Base-by-base conservation (phyloP, 2,329 filamentous ascomycete genomes). In the Scytalidium lignicola region DNA sequence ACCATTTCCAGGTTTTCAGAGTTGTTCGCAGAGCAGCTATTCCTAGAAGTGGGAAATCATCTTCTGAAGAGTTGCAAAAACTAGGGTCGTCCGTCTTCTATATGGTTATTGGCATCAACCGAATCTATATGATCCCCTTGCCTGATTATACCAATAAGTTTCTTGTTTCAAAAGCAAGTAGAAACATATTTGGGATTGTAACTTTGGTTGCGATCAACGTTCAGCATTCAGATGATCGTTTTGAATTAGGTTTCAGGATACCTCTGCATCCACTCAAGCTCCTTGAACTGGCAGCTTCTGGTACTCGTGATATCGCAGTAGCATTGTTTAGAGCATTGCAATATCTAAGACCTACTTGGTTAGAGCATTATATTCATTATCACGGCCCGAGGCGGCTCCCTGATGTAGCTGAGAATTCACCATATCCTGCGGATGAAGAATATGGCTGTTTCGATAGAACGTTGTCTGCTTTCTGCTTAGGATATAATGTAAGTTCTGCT, bases 41-140 rank as follows among this genome's bases (percentile, higher is more conserved):
- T 55, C 46, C 59, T 44, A 84, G 83, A 65, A 68, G 70, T 26
- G 69, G 72, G 19, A 71, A 78, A 47, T 75, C 80, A 2, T 85
- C 84, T 7, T 77, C 78, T 15, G 85, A 88, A 51, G 84, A 88
- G 56, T 64, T 87, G 41, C 74, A 80, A 44, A 87, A 86, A 59
- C 66, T 83, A 22, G 76, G 76, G 37, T 80, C 82, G 9, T 80
- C 77, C 9, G 77, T 85, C 20, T 86, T 80, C 65, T 86, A 86
- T 61, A 73, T 88, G 53, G 83, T 79, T 6, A 75, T 88, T 61
- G 85, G 85, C 18, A 74, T 84, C 26, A 82, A 87, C 68, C 85
- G 84, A 62, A 68, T 88, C 28, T 84, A 88, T 66, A 59, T 88
- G 44, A 75, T 88, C 42, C 82, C 83, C n/a, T 62, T 85, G 26